These are phyloP conservation scores for Sclerospora graminicola DNA, from an alignment of 352 stramenopile species.

Conservation along the genomic window DNA sequence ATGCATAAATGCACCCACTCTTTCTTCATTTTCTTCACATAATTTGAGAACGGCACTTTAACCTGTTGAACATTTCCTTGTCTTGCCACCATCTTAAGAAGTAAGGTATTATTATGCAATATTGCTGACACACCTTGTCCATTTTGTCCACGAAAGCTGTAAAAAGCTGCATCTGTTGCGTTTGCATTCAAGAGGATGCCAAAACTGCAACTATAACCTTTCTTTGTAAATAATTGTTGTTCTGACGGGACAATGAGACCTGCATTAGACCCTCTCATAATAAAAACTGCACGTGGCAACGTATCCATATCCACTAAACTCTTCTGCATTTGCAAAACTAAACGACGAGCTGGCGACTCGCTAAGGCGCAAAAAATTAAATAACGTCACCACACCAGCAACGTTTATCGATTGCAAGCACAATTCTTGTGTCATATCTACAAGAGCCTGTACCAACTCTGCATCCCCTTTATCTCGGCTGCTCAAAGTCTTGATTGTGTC, in stretches of 20 bases:
- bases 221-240: constrained; percentile 56
- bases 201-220: constrained; percentile 65
- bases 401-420: constrained; percentile 48
- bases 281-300: constrained; percentile 56
- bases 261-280: constrained; percentile 47
- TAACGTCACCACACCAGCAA: constrained; percentile 46
- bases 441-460: constrained; percentile 23
- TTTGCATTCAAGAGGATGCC: constrained; percentile 36
- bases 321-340: constrained; percentile 53
- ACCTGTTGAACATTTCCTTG: constrained; percentile 40
- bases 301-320: constrained; percentile 41
- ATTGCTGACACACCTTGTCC: constrained; percentile 60
- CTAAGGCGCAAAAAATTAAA: constrained; percentile 67
- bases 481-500: constrained; percentile 27
- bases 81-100: constrained; percentile 40
- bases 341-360: constrained; percentile 24
- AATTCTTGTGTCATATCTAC: constrained; percentile 37
- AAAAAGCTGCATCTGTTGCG: constrained; percentile 33
- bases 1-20: constrained; percentile 68
- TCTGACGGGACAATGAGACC: constrained; percentile 54
- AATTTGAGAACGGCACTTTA: constrained; percentile 43
- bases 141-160: constrained; percentile 66
- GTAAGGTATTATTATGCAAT: constrained; percentile 38
- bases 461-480: constrained; percentile 15
- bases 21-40: constrained; percentile 36